These are phyloP conservation scores for Penicillium sp. DNA, from an alignment of 2,329 filamentous ascomycete species.

Conservation along the genomic window DNA sequence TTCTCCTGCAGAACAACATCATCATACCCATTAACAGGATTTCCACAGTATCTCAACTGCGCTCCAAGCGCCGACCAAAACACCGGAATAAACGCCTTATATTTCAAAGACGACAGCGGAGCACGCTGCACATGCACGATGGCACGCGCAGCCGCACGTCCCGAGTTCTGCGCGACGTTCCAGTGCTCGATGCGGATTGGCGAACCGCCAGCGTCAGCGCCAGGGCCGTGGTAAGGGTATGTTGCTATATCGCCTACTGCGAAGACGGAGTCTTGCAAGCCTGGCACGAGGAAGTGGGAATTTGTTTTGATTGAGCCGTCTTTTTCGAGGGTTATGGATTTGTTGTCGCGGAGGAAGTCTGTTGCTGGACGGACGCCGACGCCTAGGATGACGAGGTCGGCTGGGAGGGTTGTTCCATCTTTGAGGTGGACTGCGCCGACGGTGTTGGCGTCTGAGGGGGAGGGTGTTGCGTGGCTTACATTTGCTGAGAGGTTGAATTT, in stretches of 20 bases:
- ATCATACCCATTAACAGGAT: constrained; percentile 78
- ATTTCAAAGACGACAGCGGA: constrained; percentile 45
- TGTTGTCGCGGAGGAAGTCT: constrained; percentile 72
- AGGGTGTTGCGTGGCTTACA: constrained; percentile 79
- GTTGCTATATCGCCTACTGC: constrained; percentile 94
- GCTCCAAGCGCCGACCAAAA: constrained; percentile 94
- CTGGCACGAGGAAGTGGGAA: constrained; percentile 72
- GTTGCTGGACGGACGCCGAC: constrained; percentile 87
- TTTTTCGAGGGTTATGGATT: constrained; percentile 65
- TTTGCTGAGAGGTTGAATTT: constrained; percentile 80
- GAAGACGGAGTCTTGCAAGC: constrained; percentile 73
- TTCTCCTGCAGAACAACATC: constrained; percentile 77
- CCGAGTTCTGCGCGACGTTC: constrained; percentile 95
- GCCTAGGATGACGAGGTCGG: constrained; percentile 87
- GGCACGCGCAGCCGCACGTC: constrained; percentile 72
- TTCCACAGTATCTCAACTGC: constrained; percentile 91
- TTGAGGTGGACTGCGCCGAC: constrained; percentile 81
- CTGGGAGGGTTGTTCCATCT: constrained; percentile 78
- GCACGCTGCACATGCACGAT: constrained; percentile 61
- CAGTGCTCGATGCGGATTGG: constrained; percentile 90
- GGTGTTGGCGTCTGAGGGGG: constrained; percentile 62
- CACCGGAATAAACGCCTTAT: constrained; percentile 79
- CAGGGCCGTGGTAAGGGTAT: constrained; percentile 90
- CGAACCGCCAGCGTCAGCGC: constrained; percentile 61
- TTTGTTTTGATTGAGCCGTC: constrained; percentile 86